These are phyloP conservation scores for Albizia julibrissin DNA, from an alignment of 306 rosid genomes.

Conservation along the genomic window DNA sequence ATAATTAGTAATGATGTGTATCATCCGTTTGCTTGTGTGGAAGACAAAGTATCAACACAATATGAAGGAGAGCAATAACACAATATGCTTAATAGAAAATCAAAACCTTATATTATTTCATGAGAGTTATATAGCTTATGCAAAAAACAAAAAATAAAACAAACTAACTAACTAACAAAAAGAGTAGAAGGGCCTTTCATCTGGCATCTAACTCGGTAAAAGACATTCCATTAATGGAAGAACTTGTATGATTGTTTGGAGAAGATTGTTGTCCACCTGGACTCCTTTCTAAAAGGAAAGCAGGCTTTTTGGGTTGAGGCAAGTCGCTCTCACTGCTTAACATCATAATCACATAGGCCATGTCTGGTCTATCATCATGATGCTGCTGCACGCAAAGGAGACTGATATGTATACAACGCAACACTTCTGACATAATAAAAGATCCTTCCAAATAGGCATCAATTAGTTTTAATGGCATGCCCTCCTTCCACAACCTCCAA, in stretches of 20 bases:
- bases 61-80: no score
- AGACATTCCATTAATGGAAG: slow-evolving; percentile 24
- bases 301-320: slow-evolving; percentile 46
- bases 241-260: background rate
- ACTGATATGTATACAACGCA: slow-evolving; percentile 47
- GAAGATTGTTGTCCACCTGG: background rate
- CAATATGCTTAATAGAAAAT: no score
- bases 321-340: slow-evolving; percentile 37
- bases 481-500: slow-evolving; percentile 37
- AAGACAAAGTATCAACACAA: no score
- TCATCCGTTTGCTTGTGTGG: no score
- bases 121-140: no score
- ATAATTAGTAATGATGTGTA: no score
- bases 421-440: background rate
- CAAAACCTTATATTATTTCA: no score
- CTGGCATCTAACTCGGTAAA: slow-evolving; percentile 19
- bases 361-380: slow-evolving; percentile 49
- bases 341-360: slow-evolving; percentile 50
- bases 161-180: no score
- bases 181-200: background rate
- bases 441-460: slow-evolving; percentile 21
- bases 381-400: slow-evolving; percentile 53
- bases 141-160: no score
- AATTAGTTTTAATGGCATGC: slow-evolving; percentile 2
- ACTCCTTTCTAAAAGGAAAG: background rate